Evolutionary conservation across 1,284 basidiomycete genomes (phyloP).

Genomic region (Stereum hirsutum): DNA sequence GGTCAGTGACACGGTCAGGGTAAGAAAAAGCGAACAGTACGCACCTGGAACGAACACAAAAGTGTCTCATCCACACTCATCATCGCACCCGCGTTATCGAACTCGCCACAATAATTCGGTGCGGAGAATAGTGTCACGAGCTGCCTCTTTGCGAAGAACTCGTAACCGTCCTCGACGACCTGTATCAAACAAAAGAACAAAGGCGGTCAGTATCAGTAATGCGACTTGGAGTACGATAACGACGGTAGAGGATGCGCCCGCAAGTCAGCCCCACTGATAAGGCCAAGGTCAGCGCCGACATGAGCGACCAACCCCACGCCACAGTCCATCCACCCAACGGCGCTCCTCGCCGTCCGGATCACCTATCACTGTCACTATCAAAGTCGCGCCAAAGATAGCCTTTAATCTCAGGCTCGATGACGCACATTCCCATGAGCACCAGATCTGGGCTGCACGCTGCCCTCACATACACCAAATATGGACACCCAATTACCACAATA

Average conservation of each 20-base stretch:
- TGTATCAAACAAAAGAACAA: constrained; percentile 19
- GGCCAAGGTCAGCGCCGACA: not conserved
- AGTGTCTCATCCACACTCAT: constrained; percentile 99
- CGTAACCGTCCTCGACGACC: constrained; percentile 99
- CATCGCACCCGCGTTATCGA: constrained; percentile 99
- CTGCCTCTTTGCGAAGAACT: constrained; percentile 98
- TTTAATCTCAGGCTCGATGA: too few species aligned
- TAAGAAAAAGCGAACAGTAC: constrained; percentile 16
- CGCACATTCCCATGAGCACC: too few species aligned
- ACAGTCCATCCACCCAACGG: not conserved
- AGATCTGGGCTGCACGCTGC: too few species aligned
- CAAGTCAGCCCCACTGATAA: not conserved
- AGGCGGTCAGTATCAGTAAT: not conserved
- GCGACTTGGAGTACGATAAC: not conserved
- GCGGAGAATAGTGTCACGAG: constrained; percentile 96
- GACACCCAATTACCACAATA: too few species aligned
- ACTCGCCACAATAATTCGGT: constrained; percentile 97
- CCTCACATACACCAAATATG: too few species aligned
- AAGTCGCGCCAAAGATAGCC: too few species aligned
- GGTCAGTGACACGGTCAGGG: not conserved
- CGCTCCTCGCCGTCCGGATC: too few species aligned
- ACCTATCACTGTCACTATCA: too few species aligned
- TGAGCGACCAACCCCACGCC: not conserved
- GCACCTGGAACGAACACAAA: constrained; percentile 95
- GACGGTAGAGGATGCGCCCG: not conserved